Evolutionary conservation across 23 red algal genomes (phyloP).

Genomic region (Gracilaria domingensis): DNA sequence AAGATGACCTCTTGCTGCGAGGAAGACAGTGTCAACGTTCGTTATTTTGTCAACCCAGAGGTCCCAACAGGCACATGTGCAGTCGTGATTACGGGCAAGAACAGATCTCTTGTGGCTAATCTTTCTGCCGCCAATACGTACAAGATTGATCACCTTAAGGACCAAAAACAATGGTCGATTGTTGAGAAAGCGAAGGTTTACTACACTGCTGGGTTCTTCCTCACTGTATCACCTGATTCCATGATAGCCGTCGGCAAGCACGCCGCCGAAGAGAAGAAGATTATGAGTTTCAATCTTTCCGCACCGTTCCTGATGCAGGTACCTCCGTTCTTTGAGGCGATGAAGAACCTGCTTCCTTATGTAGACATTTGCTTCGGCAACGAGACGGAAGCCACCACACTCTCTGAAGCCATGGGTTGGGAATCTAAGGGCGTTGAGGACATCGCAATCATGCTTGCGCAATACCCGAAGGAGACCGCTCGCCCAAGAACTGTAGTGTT

Average conservation of each 20-base stretch:
- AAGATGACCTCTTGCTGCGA: constrained; percentile 79
- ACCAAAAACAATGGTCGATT: constrained; percentile 85
- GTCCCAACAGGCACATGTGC: constrained; percentile 96
- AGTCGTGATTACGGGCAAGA: constrained; percentile 91
- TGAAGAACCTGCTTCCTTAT: constrained; percentile 87
- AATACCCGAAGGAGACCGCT: constrained; percentile 68
- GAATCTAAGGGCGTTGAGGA: constrained; percentile 60
- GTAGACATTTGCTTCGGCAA: constrained; percentile 99
- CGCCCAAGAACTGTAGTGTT: constrained; percentile 97
- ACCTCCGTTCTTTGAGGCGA: constrained; percentile 88
- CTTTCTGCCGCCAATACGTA: constrained; percentile 97
- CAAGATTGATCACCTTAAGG: constrained; percentile 82
- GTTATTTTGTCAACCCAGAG: constrained; percentile 77
- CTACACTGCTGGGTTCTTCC: constrained; percentile 99
- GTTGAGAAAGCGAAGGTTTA: constrained; percentile 86
- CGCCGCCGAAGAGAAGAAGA: constrained; percentile 74
- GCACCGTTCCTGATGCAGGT: constrained; percentile 99
- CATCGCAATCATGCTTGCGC: constrained; percentile 86
- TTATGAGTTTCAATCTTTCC: constrained; percentile 95
- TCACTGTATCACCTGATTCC: constrained; percentile 93
- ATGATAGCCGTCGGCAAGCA: constrained; percentile 84
- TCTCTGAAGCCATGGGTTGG: constrained; percentile 90
- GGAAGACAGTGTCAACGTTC: constrained; percentile 87
- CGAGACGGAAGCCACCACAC: constrained; percentile 87
- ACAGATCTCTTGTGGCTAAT: constrained; percentile 95